phyloP scores from a whole-genome alignment of 768 basidiomycete species.

The Leccinum uliginosum region DNA sequence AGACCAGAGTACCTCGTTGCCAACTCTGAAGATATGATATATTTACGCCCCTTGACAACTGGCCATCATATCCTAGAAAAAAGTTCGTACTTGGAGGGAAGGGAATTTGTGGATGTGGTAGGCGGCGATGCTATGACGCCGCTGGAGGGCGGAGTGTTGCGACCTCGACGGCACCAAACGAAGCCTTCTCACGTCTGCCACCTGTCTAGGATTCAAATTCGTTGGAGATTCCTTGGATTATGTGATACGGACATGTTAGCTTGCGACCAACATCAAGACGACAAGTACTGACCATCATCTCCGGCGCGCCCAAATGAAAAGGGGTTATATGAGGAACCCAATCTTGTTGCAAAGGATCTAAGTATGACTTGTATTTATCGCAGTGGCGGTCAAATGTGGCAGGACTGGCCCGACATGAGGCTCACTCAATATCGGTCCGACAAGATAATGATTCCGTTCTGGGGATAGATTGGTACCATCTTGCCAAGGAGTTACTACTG shows the following conservation, averaged over 20 bases:
- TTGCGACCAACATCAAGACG: neutral
- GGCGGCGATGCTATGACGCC: neutral
- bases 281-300: neutral
- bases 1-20: neutral
- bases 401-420: neutral
- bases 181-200: neutral
- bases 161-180: neutral
- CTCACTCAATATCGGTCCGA: neutral
- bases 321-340: neutral
- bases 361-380: neutral
- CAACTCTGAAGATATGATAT: neutral
- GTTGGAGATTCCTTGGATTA: neutral
- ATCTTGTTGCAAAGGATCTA: neutral
- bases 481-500: neutral
- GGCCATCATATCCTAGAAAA: neutral
- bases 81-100: neutral
- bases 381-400: neutral
- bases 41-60: slow-evolving; percentile 1
- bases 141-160: neutral
- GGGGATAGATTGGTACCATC: neutral
- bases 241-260: neutral
- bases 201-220: neutral
- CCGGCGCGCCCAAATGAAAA: neutral
- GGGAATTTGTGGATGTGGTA: neutral
- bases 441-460: neutral